Evolutionary conservation across 441 rosid genomes (phyloP), one percentile per base, ranked within the genome.

Genomic region (Omphalea diandra): DNA sequence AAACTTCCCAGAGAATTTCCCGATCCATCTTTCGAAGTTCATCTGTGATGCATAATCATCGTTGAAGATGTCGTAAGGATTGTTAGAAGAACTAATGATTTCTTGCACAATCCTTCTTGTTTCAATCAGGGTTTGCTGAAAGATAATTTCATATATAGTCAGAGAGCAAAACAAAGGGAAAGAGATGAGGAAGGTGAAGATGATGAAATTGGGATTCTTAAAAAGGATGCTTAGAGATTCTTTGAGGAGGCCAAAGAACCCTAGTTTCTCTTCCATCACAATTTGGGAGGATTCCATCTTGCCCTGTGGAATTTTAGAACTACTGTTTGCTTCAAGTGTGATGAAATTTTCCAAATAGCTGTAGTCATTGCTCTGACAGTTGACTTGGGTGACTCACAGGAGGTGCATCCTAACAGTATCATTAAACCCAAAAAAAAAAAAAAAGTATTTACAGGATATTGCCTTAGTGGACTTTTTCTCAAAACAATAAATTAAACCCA

Each of bases 101-200:
- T 44, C 41, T 5, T 47, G 26, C 4, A 22, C 3, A 18, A 54
- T 7, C 32, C 31, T 29, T 17, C 41, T 5, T 0, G 61, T 20
- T n/a, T n/a, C n/a, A n/a, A n/a, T n/a, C n/a, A n/a, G n/a, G n/a
- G n/a, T n/a, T n/a, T n/a, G n/a, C n/a, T 67, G 64, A 14, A 74
- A 55, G 49, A 67, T 31, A 9, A 29, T 40, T 49, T 74, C 73
- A 4, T 56, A 53, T 10, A 70, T n/a, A 33, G 63, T 18, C 59
- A 41, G 33, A 69, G 52, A 67, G 69, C 44, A 71, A 40, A 78
- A 74, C 46, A 63, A 26, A 24, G 78, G 73, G 17, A 67, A 22
- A 47, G 52, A 74, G 46, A 70, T n/a, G 27, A 71, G 43, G 67
- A 63, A 49, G 24, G 65, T 35, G 29, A 59, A 20, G 24, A 74